Evolutionary conservation across 441 rosid genomes (phyloP).

Genomic region (Metrosideros polymorpha): DNA sequence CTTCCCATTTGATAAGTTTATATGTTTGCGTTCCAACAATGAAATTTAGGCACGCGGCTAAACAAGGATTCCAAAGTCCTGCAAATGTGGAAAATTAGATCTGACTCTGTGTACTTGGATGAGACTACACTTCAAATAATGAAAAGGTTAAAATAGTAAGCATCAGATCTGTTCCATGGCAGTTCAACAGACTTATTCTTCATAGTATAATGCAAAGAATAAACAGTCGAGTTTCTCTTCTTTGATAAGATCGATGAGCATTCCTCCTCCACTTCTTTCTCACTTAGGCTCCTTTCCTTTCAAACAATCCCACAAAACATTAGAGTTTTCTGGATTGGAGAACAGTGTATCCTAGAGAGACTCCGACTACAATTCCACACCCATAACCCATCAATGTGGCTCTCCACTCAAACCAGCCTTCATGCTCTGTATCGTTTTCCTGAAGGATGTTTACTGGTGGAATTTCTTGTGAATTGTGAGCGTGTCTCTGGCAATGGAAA

Average conservation of each 20-base stretch:
- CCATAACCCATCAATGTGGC: background rate
- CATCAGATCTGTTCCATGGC: background rate
- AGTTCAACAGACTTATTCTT: background rate
- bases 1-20: background rate
- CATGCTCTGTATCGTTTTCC: background rate
- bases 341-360: background rate
- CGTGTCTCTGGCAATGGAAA: background rate
- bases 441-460: accelerated
- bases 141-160: background rate
- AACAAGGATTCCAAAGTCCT: background rate
- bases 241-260: background rate
- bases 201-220: background rate
- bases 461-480: accelerated
- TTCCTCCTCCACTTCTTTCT: background rate
- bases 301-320: accelerated
- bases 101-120: background rate
- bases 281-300: background rate
- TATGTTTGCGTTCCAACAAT: background rate
- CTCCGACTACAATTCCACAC: background rate
- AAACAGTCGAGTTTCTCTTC: accelerated
- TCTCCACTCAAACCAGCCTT: background rate
- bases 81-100: background rate
- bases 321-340: background rate
- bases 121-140: background rate
- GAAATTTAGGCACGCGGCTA: background rate